A percentile compares a stretch with the other conserved stretches of the same genome.
Conservation (phyloP, 2,329 filamentous ascomycete genomes). For the Penicillium hesseltinei region DNA sequence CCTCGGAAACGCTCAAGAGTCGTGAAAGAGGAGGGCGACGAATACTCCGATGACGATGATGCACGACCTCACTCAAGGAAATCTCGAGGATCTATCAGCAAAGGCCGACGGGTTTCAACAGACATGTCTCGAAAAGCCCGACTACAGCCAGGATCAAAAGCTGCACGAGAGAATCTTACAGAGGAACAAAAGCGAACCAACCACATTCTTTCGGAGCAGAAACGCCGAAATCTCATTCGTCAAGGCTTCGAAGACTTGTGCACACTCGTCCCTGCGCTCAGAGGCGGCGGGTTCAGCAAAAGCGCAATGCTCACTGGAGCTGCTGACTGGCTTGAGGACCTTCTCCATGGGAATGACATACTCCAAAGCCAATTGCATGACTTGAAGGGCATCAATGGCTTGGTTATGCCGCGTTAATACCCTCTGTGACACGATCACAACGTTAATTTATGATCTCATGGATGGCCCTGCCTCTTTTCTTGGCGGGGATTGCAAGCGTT, state of each 20-base stretch:
- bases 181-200: conserved; percentile 82
- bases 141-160: conserved; percentile 30
- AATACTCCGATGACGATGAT: conserved; percentile 36
- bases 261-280: conserved; percentile 71
- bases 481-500: conserved; percentile 20
- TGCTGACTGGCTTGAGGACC: conserved; percentile 72
- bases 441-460: conserved; percentile 13
- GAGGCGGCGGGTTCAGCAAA: conserved; percentile 76
- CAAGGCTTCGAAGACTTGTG: conserved; percentile 79
- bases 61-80: conserved; percentile 46
- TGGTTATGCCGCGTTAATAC: conserved; percentile 37
- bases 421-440: conserved; percentile 24
- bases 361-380: conserved; percentile 56
- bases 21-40: conserved; percentile 40
- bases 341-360: conserved; percentile 66
- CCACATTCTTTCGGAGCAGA: conserved; percentile 84
- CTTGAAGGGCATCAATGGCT: conserved; percentile 41
- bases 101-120: conserved; percentile 35
- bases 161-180: conserved; percentile 60
- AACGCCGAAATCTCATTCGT: conserved; percentile 76
- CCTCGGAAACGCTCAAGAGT: conserved; percentile 35
- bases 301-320: conserved; percentile 74
- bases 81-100: conserved; percentile 45
- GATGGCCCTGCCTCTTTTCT: conserved; percentile 6
- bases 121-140: conserved; percentile 38